phyloP scores from a whole-genome alignment of 1,284 basidiomycete genomes.

The Vanrija sp. region DNA sequence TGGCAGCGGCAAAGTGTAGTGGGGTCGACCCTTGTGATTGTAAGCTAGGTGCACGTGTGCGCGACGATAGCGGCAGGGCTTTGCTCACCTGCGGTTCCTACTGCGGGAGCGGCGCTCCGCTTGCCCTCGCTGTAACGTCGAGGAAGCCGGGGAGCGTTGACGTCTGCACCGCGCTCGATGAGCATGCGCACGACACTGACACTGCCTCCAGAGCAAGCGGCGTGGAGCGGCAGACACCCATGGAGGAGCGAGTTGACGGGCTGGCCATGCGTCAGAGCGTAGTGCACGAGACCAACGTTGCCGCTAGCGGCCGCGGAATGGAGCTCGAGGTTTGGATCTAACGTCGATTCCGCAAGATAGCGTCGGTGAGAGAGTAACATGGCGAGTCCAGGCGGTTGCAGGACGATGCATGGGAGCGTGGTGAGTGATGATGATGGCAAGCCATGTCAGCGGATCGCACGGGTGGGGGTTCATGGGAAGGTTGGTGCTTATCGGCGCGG shows the following conservation, averaged over 20 bases:
- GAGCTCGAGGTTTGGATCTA: slow-evolving; percentile 79
- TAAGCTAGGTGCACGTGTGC: not conserved
- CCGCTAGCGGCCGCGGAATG: slow-evolving; percentile 85
- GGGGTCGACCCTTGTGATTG: slow-evolving; percentile 67
- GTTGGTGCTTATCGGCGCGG: not conserved
- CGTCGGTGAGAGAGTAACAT: not conserved
- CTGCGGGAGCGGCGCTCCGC: slow-evolving; percentile 54
- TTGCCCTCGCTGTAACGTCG: slow-evolving; percentile 66
- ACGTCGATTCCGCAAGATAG: not conserved
- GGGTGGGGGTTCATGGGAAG: not conserved
- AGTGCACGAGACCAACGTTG: slow-evolving; percentile 61
- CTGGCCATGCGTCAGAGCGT: slow-evolving; percentile 82
- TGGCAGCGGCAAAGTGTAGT: slow-evolving; percentile 90
- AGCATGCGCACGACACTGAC: slow-evolving; percentile 77
- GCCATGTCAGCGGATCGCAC: not conserved
- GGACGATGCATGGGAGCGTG: not conserved
- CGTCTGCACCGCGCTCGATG: slow-evolving; percentile 85
- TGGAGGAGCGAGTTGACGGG: slow-evolving; percentile 89
- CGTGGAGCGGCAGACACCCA: slow-evolving; percentile 86
- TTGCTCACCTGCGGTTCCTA: slow-evolving; percentile 59
- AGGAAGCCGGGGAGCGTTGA: slow-evolving; percentile 71
- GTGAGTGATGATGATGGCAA: not conserved
- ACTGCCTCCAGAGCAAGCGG: slow-evolving; percentile 80
- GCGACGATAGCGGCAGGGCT: not conserved
- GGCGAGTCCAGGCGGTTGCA: not conserved